phyloP scores from a whole-genome alignment of 352 stramenopile species.

The Phytophthora pinifolia region DNA sequence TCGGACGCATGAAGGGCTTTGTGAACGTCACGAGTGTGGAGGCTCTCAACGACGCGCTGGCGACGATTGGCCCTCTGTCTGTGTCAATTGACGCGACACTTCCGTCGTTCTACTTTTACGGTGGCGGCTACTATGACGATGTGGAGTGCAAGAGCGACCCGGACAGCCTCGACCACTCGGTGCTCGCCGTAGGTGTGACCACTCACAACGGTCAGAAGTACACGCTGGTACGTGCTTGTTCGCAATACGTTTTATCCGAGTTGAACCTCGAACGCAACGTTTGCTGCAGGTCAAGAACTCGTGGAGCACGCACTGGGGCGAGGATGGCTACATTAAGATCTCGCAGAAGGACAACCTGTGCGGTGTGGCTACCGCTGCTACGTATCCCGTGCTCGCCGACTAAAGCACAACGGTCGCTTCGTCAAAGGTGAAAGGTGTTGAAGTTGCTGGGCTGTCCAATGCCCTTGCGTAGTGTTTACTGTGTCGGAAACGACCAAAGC shows the following conservation, averaged over 20 bases:
- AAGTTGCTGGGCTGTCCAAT: constrained; percentile 8
- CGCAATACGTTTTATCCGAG: background rate
- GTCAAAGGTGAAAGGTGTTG: constrained; percentile 9
- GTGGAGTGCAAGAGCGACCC: constrained; percentile 87
- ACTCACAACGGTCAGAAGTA: constrained; percentile 91
- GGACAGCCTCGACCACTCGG: constrained; percentile 93
- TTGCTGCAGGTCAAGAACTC: constrained; percentile 88
- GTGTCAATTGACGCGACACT: constrained; percentile 87
- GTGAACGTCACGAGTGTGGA: constrained; percentile 77
- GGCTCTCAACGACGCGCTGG: constrained; percentile 82
- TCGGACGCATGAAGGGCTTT: constrained; percentile 76
- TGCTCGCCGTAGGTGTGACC: constrained; percentile 91
- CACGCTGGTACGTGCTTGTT: constrained; percentile 64
- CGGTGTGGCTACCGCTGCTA: constrained; percentile 90
- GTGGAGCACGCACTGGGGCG: constrained; percentile 94
- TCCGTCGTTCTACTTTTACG: constrained; percentile 91
- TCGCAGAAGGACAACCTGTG: constrained; percentile 94
- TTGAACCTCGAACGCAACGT: background rate
- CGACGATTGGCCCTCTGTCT: constrained; percentile 80
- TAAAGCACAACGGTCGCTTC: constrained; percentile 7
- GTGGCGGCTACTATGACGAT: constrained; percentile 86
- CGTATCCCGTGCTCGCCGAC: constrained; percentile 75
- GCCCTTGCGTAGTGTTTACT: constrained; percentile 9
- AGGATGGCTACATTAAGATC: constrained; percentile 93
- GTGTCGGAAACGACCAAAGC: constrained; percentile 4